Evolutionary conservation across 805 yeast species (phyloP).

Genomic region (Metschnikowia arizonensis): DNA sequence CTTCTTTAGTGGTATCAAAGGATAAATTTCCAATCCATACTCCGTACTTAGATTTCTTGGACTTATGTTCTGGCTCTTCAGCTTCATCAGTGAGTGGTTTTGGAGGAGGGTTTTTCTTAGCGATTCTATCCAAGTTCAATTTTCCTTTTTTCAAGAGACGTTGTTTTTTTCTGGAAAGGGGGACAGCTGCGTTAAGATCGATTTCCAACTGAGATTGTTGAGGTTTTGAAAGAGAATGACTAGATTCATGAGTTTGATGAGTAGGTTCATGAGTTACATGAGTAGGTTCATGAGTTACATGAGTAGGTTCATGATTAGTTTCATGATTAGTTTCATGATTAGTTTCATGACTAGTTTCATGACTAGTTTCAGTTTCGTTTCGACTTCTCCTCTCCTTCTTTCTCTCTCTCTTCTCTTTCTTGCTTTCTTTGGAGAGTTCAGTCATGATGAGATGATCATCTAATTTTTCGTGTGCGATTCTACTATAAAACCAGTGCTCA

Average conservation of each 20-base stretch:
- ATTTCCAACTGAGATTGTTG: conserved; percentile 52
- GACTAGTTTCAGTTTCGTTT: too few relatives aligned
- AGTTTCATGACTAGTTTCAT: too few relatives aligned
- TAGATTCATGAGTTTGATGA: too few relatives aligned
- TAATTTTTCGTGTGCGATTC: conserved; percentile 1
- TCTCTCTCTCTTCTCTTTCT: conserved; percentile 23
- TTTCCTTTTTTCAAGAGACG: conserved; percentile 81
- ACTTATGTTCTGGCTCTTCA: conserved; percentile 21
- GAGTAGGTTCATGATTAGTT: too few relatives aligned
- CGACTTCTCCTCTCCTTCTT: conserved; percentile 23
- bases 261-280: too few relatives aligned
- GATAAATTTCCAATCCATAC: conserved; percentile 95
- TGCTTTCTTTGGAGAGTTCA: conserved; percentile 15
- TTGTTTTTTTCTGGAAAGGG: conserved; percentile 87
- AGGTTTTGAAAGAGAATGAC: too few relatives aligned
- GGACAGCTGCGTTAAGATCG: conserved; percentile 50
- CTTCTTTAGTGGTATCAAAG: conserved; percentile 76
- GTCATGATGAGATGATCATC: conserved; percentile 17
- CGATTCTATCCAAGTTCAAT: conserved; percentile 57
- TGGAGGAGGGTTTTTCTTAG: conserved; percentile 34
- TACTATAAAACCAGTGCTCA: neutral
- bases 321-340: too few relatives aligned
- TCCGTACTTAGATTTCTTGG: conserved; percentile 54
- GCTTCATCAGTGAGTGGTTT: conserved; percentile 37
- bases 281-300: too few relatives aligned